A percentile compares a stretch with the other conserved stretches of the same genome.
Evolutionary conservation across 805 yeast species (phyloP).

Genomic region (Teunomyces gatunensis): DNA sequence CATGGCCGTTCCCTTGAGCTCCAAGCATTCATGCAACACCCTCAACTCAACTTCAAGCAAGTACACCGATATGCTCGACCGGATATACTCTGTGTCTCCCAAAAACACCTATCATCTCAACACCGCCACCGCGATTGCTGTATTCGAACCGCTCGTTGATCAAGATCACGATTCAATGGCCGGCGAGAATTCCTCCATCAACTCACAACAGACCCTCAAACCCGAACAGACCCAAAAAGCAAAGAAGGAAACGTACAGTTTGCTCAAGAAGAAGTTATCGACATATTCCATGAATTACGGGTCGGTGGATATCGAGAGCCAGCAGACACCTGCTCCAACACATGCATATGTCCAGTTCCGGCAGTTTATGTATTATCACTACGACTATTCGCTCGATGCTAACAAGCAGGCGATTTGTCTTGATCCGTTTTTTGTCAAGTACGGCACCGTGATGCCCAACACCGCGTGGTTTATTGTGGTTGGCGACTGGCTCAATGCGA

Average conservation of each 20-base stretch:
- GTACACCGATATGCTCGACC: constrained; percentile 27
- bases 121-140: constrained; percentile 24
- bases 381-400: constrained; percentile 20
- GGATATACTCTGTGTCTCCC: constrained; percentile 40
- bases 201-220: neutral
- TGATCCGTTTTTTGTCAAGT: constrained; percentile 25
- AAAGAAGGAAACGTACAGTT: constrained; percentile 8
- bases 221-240: neutral
- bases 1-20: constrained; percentile 1
- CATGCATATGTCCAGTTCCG: constrained; percentile 8
- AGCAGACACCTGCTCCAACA: neutral
- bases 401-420: constrained; percentile 17
- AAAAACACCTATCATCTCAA: constrained; percentile 37
- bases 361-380: constrained; percentile 18
- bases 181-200: neutral
- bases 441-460: constrained; percentile 17
- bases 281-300: constrained; percentile 17
- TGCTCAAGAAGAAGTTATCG: constrained; percentile 17
- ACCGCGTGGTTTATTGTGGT: constrained; percentile 10
- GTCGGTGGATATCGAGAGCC: constrained; percentile 5
- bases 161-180: constrained; percentile 7
- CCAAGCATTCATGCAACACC: neutral
- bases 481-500: constrained; percentile 9
- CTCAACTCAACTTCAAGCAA: neutral
- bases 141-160: constrained; percentile 12